Base-by-base conservation (phyloP, 768 basidiomycete genomes). In the Pisolithus microcarpus region DNA sequence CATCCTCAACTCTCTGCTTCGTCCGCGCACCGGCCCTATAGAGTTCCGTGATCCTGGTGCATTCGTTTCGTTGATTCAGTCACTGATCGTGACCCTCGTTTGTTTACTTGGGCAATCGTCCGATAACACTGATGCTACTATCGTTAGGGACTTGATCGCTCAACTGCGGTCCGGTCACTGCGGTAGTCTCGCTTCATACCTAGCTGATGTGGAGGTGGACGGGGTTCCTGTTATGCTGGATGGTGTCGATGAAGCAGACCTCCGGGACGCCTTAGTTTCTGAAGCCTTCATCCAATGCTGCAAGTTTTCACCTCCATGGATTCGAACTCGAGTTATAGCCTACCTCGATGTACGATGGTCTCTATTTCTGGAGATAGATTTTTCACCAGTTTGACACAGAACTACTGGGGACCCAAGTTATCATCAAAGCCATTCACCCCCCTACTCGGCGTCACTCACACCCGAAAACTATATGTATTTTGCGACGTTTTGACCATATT, bases 1-100 rank as follows among this genome's bases (percentile, higher is more conserved):
- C 9, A 65, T 68, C 9, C 68, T 88, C 4, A 74, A 75, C 55
- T 62, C 72, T 57, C 59, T 78, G 60, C 51, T 82, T 56, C 69
- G 70, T 58, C 64, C 74, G 48, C 59, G 63, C 9, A 76, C 77
- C 34, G 71, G 65, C 34, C 70, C 70, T 9, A 73, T 77, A 43
- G 57, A 65, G 1, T 65, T 72, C 7, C 66, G 72, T 4, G 73
- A 74, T 1, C 72, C 77, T 1, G 59, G 71, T 36, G 69, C 73
- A 16, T 72, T 85, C 37, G 75, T 76, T 54, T 75, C 76, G 4
- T 64, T 87, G 7, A 65, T 74, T 7, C 77, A 77, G 36, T 74
- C 71, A 0, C 65, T 86, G 7, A 73, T 82, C 50, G 65, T 74
- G 0, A 70, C 84, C 19, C 69, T 80, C 3, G 72, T 75, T 3